Percentiles rank a stretch among this genome's conserved stretches.
phyloP scores from a whole-genome alignment of 2,329 filamentous ascomycete species.

The Clonostachys chloroleuca region DNA sequence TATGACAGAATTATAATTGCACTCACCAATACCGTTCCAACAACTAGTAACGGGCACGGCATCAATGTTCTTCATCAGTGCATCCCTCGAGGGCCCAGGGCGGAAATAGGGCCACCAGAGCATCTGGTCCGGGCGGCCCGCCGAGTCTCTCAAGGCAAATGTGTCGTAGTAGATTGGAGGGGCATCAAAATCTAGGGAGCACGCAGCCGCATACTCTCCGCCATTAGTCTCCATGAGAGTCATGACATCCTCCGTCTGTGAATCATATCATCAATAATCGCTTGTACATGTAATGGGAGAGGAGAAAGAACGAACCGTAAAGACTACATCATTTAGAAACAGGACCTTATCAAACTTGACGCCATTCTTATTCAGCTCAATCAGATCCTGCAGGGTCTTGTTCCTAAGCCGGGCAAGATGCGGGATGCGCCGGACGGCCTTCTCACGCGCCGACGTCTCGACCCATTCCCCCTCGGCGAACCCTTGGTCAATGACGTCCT shows the following conservation, averaged over 20 bases:
- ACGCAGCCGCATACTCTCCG: constrained; percentile 57
- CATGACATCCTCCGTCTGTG: constrained; percentile 48
- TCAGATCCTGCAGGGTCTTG: constrained; percentile 53
- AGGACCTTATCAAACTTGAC: constrained; percentile 52
- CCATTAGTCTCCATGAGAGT: constrained; percentile 51
- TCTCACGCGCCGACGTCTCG: constrained; percentile 44
- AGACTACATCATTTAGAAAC: constrained; percentile 61
- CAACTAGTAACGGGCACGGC: constrained; percentile 40
- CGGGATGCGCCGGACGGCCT: constrained; percentile 61
- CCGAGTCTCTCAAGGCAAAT: constrained; percentile 44
- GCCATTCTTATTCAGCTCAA: constrained; percentile 42
- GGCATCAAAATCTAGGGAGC: constrained; percentile 54
- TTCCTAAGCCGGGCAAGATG: constrained; percentile 65
- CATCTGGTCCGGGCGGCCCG: constrained; percentile 45
- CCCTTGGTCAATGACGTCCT: constrained; percentile 26
- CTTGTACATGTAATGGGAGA: background rate
- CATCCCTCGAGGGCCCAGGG: constrained; percentile 28
- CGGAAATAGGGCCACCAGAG: constrained; percentile 58
- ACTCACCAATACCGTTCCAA: constrained; percentile 38
- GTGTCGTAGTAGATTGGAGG: constrained; percentile 44
- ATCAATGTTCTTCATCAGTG: constrained; percentile 41
- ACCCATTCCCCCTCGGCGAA: constrained; percentile 46
- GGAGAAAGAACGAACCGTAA: constrained; percentile 34
- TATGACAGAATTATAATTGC: no score
- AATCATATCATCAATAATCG: constrained; percentile 1